Base-by-base conservation (phyloP, 306 rosid genomes). In the Calophaca sinica region DNA sequence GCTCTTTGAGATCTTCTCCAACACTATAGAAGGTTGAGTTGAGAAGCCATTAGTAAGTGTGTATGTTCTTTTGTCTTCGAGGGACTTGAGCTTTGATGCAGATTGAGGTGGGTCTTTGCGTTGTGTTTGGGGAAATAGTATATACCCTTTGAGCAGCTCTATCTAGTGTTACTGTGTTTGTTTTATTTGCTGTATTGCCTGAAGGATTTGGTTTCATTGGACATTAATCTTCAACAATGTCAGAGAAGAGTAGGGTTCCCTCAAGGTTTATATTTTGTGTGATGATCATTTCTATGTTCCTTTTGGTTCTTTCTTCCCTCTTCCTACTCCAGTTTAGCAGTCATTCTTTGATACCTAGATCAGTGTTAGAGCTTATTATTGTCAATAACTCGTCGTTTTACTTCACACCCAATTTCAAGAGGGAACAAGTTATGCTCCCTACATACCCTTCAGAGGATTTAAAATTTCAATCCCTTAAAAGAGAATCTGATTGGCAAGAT, bases 291-390 rank as follows among this genome's bases (percentile, higher is more conserved):
- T 92, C 96, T 12, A 39, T 87, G 89, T 85, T 90, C 78, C 93
- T 94, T 76, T 82, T 94, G 80, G 75, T 92, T 64, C 9, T 90
- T 73, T 94, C 97, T 68, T 88, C 91, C 8, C 38, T 86, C 32
- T 92, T 90, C 86, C 90, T 92, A 44, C 89, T 94, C 53, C 96
- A 87, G 76, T 87, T 82, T 80, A 77, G 89, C 74, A 83, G 74
- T 64, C 84, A 73, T 78, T 87, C 98, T 20, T 80, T 89, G 51
- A 68, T 89, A 59, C 94, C 97, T 67, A 84, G 83, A 73, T 90
- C 98, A 31, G 92, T 96, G 29, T 86, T 92, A 59, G 84, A 88
- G 87, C 88, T 84, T 42, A 86, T 90, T 80, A 84, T 90, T 79
- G 87, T 85, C 42, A 90, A 92, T 76, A 86, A 80, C 52, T 81